These are phyloP conservation scores for Cyclotella baltica DNA, from an alignment of 108 stramenopile species.

Conservation along the genomic window DNA sequence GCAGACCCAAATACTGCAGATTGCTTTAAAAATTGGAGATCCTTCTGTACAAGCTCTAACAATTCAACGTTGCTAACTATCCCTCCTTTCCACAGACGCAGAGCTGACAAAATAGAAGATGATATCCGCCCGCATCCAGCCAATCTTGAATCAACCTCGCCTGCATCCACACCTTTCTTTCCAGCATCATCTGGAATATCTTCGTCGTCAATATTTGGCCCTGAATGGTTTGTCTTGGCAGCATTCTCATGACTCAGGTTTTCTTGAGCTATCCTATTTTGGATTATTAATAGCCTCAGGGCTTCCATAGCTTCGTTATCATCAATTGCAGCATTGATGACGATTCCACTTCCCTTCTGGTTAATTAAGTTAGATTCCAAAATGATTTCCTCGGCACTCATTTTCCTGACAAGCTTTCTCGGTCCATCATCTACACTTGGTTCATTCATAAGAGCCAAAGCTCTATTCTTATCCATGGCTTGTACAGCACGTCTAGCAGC, in stretches of 20 bases:
- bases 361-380: slow-evolving; percentile 6
- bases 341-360: slow-evolving; percentile 14
- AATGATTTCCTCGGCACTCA: slow-evolving; percentile 15
- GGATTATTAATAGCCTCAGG: slow-evolving; percentile 82
- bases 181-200: slow-evolving; percentile 19
- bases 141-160: slow-evolving; percentile 80
- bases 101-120: slow-evolving; percentile 80
- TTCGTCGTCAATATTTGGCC: slow-evolving; percentile 27
- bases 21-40: slow-evolving; percentile 74
- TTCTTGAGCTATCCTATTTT: slow-evolving; percentile 80
- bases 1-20: slow-evolving; percentile 55
- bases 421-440: slow-evolving; percentile 34
- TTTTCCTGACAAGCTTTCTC: slow-evolving; percentile 9
- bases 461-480: slow-evolving; percentile 79
- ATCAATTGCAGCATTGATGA: slow-evolving; percentile 55
- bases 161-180: slow-evolving; percentile 80
- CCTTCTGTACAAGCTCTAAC: slow-evolving; percentile 87
- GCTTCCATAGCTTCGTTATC: slow-evolving; percentile 89
- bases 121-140: slow-evolving; percentile 86
- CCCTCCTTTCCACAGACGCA: slow-evolving; percentile 84
- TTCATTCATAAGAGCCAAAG: slow-evolving; percentile 68
- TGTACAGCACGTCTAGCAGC: slow-evolving; percentile 78
- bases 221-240: slow-evolving; percentile 30
- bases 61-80: slow-evolving; percentile 86
- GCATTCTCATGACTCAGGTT: slow-evolving; percentile 68